Conservation (phyloP, 164 flowering plant genomes). For the Berberis thunbergii region DNA sequence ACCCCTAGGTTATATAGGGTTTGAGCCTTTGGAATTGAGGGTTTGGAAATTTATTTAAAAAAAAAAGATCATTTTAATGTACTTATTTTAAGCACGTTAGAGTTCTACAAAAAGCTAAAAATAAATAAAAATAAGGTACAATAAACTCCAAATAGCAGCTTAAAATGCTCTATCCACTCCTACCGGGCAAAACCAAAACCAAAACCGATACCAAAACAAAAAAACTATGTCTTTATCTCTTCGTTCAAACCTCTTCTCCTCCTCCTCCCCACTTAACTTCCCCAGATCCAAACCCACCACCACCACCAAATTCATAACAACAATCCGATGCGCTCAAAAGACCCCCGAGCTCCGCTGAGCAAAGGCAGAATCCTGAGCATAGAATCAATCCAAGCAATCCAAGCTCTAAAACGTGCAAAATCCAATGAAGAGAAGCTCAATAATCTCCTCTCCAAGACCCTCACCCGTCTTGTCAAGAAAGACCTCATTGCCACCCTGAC, state of each 20-base stretch:
- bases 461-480: conserved; percentile 61
- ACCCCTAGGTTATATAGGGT: too few species aligned
- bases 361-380: conserved; percentile 64
- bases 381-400: conserved; percentile 86
- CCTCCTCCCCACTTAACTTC: background rate
- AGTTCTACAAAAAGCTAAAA: too few species aligned
- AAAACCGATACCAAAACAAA: background rate
- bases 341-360: conserved; percentile 64
- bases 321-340: conserved; percentile 55
- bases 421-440: conserved; percentile 11
- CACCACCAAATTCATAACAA: background rate
- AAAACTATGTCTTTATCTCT: conserved; percentile 23
- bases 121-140: too few species aligned
- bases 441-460: conserved; percentile 22
- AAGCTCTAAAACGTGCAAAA: conserved; percentile 67
- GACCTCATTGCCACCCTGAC: conserved; percentile 74
- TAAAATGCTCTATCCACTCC: background rate
- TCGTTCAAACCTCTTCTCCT: conserved; percentile 13
- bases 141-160: too few species aligned
- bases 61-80: too few species aligned
- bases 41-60: too few species aligned
- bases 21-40: too few species aligned
- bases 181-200: background rate
- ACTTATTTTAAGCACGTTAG: too few species aligned
- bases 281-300: background rate